Evolutionary conservation across 1,284 basidiomycete genomes (phyloP), one percentile per base, ranked within the genome.

Genomic region (Ganoderma resinaceum): DNA sequence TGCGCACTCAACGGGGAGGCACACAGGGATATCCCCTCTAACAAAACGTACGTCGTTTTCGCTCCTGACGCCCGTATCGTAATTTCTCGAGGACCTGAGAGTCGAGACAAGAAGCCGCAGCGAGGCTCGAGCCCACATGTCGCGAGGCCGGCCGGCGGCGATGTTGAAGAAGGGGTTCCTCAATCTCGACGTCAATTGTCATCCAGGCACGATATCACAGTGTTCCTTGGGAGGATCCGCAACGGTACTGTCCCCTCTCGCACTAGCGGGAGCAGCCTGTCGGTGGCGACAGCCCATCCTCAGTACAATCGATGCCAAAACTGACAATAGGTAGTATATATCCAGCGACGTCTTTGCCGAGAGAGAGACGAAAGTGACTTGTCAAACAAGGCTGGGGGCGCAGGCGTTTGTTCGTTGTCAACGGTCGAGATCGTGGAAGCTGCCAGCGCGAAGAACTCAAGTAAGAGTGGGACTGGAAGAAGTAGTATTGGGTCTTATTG

Each of bases 201-300:
- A 63, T 49, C n/a, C 62, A 63, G 62, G 62, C 52, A 63, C 62
- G 52, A 37, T n/a, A 33, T 6, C 29, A 43, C 52, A 9, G 42
- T 29, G 20, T 62, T 53, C 49, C 62, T 40, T 53, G 31, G 23
- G 62, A 38, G 52, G 52, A 63, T 63, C 62, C 49, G 62, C 52
- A 26, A 40, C n/a, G 55, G 9, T 58, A 11, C 37, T 42, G 52
- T 14, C 62, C 35, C 40, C n/a, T 26, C n/a, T 26, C 31, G 31
- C 31, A 37, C 55, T 35, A 35, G 31, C 11, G 55, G 18, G 3
- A 35, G 35, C 55, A 37, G 33, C 18, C 35, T 52, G 31, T 33
- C 29, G 55, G 20, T 58, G 33, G 37, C 33, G 35, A 11, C 33
- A n/a, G 55, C 1, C 55, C 33, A 20, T 37, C 33, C 8, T 33